A percentile compares a stretch with the other conserved stretches of the same genome.
Conservation (phyloP, 169 alveolate species). For the Cryptosporidium tyzzeri region DNA sequence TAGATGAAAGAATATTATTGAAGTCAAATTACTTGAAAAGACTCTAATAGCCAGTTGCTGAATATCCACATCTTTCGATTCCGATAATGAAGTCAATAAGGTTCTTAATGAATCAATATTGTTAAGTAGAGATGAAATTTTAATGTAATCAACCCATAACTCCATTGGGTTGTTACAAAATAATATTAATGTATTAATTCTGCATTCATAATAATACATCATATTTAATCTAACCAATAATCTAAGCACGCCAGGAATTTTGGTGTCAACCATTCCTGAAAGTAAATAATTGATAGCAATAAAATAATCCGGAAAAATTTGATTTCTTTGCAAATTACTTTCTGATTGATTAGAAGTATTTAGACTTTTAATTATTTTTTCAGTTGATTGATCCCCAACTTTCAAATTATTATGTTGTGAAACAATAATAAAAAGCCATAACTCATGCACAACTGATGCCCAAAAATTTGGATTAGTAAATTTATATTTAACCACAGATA, state of each 20-base stretch:
- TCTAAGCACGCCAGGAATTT: constrained; percentile 70
- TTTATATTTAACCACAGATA: constrained; percentile 67
- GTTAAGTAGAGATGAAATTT: constrained; percentile 33
- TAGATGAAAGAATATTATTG: constrained; percentile 51
- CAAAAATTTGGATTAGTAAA: constrained; percentile 62
- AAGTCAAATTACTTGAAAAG: constrained; percentile 49
- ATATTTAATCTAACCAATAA: constrained; percentile 47
- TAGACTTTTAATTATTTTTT: constrained; percentile 8
- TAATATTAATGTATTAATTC: constrained; percentile 52
- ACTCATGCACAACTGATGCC: constrained; percentile 69
- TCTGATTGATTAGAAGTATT: background rate
- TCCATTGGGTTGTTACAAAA: constrained; percentile 51
- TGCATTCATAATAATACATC: constrained; percentile 67
- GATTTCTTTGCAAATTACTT: constrained; percentile 27
- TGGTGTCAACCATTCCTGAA: constrained; percentile 70
- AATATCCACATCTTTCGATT: constrained; percentile 22
- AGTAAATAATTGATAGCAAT: constrained; percentile 55
- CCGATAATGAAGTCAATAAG: constrained; percentile 50
- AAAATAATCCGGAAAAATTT: constrained; percentile 64
- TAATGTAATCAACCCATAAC: constrained; percentile 53
- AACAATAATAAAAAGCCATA: constrained; percentile 61
- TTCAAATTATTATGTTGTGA: constrained; percentile 45
- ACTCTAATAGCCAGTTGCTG: constrained; percentile 51
- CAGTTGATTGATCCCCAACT: constrained; percentile 65
- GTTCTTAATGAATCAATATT: constrained; percentile 69